Conservation (phyloP, 169 alveolate genomes). For the Eimeria sp. region DNA sequence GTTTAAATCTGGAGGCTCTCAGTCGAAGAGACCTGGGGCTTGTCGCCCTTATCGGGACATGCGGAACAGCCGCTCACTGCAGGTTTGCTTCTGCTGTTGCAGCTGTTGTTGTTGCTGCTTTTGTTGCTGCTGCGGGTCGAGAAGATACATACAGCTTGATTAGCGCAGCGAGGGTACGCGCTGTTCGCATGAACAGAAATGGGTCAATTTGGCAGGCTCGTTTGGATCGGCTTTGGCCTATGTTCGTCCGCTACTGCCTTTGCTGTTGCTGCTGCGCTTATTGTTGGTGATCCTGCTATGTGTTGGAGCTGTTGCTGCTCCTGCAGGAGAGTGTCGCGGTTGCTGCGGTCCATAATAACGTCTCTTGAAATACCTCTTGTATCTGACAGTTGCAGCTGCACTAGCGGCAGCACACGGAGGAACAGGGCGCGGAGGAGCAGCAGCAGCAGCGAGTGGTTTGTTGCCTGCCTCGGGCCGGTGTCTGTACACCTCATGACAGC, state of each 20-base stretch:
- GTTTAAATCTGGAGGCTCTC: constrained; percentile 42
- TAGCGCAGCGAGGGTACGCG: background rate
- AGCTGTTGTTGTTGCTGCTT: constrained; percentile 45
- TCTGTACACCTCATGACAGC: constrained; percentile 72
- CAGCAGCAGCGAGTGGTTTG: constrained; percentile 69
- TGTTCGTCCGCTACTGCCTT: background rate
- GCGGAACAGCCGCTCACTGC: constrained; percentile 68
- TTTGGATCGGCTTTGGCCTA: background rate
- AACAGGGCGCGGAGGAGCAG: constrained; percentile 25
- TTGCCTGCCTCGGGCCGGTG: constrained; percentile 61
- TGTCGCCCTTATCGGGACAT: constrained; percentile 47
- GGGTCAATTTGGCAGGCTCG: background rate
- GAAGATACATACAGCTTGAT: background rate
- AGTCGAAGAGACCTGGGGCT: constrained; percentile 49
- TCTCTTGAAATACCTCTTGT: constrained; percentile 41
- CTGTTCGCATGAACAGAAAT: background rate
- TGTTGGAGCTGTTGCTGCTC: background rate
- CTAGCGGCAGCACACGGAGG: constrained; percentile 55
- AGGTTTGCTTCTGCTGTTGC: constrained; percentile 57
- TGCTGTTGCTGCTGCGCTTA: background rate
- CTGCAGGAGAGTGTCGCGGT: constrained; percentile 31
- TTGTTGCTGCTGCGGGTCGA: background rate
- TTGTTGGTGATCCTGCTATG: background rate
- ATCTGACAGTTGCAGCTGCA: constrained; percentile 61
- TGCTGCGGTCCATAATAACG: constrained; percentile 45